Evolutionary conservation across 805 yeast genomes (phyloP).

Genomic region (Candida insectalens): DNA sequence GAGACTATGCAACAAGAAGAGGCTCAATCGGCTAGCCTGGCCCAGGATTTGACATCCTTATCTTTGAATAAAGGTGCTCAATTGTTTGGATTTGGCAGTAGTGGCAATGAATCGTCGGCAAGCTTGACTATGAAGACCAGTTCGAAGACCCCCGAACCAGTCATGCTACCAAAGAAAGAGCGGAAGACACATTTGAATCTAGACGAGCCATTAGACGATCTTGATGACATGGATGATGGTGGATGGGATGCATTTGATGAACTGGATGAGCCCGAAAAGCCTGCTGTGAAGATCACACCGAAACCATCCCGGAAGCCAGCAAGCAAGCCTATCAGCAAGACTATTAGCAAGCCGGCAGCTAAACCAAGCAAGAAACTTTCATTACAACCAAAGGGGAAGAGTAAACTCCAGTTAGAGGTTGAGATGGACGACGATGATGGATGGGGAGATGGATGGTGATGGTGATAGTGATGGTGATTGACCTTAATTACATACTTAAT

Average conservation of each 20-base stretch:
- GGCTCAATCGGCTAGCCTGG: not conserved
- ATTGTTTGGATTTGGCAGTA: not conserved
- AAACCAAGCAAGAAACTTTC: not conserved
- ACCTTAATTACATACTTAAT: not conserved
- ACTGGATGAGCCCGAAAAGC: constrained; percentile 4
- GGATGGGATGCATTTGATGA: constrained; percentile 19
- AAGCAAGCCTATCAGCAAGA: constrained; percentile 13
- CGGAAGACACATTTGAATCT: not conserved
- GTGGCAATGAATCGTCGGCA: not conserved
- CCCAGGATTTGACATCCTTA: constrained; percentile 1
- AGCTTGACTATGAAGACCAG: constrained; percentile 1
- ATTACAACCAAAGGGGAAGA: constrained; percentile 1
- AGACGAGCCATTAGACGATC: constrained; percentile 4
- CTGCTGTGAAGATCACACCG: not conserved
- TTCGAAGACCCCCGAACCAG: not conserved
- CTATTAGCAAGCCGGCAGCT: constrained; percentile 11
- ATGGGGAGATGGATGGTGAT: constrained; percentile 3
- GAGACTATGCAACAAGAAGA: constrained; percentile 10
- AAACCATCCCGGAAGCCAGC: not conserved
- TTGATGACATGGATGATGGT: constrained; percentile 14
- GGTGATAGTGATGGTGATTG: no score
- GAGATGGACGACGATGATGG: constrained; percentile 1
- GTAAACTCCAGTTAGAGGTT: constrained; percentile 1
- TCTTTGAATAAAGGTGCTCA: constrained; percentile 1
- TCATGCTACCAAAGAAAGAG: no score